phyloP scores from a whole-genome alignment of 345 rosid species.

The Angophora floribunda region DNA sequence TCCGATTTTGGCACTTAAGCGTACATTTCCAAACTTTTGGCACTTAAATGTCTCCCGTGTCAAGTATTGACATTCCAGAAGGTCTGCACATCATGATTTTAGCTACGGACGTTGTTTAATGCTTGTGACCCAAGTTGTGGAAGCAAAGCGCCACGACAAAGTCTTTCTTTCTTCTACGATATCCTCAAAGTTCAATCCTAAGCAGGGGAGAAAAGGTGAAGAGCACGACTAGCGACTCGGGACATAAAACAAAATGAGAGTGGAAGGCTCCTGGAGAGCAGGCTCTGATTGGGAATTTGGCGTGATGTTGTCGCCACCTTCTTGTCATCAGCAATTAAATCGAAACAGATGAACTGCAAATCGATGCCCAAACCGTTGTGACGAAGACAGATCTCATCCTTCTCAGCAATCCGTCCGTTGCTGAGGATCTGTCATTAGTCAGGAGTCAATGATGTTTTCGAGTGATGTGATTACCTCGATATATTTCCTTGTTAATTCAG shows the following conservation, averaged over 20 bases:
- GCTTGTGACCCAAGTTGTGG: neutral
- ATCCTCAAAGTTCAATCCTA: neutral
- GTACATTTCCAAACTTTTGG: too few relatives aligned
- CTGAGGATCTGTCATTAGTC: neutral
- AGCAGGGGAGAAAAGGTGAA: neutral
- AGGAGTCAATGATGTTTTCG: neutral
- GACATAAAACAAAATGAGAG: neutral
- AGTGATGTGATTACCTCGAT: neutral
- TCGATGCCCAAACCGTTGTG: neutral
- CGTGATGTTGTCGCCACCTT: neutral
- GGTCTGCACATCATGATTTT: too few relatives aligned
- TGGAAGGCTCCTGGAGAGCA: neutral
- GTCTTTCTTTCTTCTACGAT: neutral
- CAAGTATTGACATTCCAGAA: too few relatives aligned
- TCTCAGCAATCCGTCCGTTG: accelerated
- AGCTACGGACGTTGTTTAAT: neutral
- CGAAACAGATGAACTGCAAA: neutral
- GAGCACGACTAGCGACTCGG: neutral
- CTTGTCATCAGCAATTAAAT: neutral
- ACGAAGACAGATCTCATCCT: neutral
- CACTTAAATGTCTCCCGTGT: too few relatives aligned
- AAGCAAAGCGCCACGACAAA: neutral
- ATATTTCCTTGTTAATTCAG: neutral
- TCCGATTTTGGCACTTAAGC: too few relatives aligned
- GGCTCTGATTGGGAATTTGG: neutral